Percentiles rank a stretch among this genome's conserved stretches.
Evolutionary conservation across 2,329 filamentous ascomycete genomes (phyloP).

Genomic region (Dothidotthia symphoricarpi): DNA sequence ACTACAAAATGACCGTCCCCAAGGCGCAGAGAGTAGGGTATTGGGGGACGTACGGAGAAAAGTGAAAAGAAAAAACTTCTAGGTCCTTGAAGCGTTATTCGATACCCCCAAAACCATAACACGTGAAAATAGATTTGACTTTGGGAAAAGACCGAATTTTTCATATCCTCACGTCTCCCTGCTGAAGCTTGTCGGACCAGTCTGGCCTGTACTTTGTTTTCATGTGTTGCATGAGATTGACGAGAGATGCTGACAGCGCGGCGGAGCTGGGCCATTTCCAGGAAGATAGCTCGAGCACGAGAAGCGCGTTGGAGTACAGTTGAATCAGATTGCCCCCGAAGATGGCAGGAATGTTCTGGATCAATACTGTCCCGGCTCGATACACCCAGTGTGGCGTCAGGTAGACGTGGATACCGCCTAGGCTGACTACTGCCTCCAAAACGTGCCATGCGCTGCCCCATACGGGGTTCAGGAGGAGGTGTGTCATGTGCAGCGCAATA

Average conservation of each 20-base stretch:
- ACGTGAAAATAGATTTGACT: too few species aligned
- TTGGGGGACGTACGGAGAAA: constrained; percentile 14
- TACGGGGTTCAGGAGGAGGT: constrained; percentile 33
- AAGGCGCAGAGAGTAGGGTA: constrained; percentile 24
- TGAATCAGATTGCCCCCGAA: constrained; percentile 34
- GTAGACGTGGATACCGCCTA: constrained; percentile 33
- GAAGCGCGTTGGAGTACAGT: constrained; percentile 37
- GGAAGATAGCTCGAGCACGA: constrained; percentile 34
- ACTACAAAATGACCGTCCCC: constrained; percentile 30
- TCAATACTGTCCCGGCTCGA: constrained; percentile 31
- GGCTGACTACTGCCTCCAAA: constrained; percentile 33
- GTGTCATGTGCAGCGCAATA: constrained; percentile 33
- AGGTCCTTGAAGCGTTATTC: too few species aligned
- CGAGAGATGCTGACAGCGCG: constrained; percentile 27
- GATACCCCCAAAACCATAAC: too few species aligned
- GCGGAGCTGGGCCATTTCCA: constrained; percentile 39
- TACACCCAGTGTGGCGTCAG: constrained; percentile 40
- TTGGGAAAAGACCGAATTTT: not conserved
- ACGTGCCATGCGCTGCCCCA: constrained; percentile 35
- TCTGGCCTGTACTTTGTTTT: constrained; percentile 29
- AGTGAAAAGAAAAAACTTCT: too few species aligned
- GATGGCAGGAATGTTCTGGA: constrained; percentile 33
- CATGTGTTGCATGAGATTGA: constrained; percentile 36
- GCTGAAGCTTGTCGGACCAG: constrained; percentile 27
- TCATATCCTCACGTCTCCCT: constrained; percentile 32